Evolutionary conservation across 2,329 filamentous ascomycete species (phyloP), one percentile per base, ranked within the genome.

Genomic region (Penicillium verrucosum): DNA sequence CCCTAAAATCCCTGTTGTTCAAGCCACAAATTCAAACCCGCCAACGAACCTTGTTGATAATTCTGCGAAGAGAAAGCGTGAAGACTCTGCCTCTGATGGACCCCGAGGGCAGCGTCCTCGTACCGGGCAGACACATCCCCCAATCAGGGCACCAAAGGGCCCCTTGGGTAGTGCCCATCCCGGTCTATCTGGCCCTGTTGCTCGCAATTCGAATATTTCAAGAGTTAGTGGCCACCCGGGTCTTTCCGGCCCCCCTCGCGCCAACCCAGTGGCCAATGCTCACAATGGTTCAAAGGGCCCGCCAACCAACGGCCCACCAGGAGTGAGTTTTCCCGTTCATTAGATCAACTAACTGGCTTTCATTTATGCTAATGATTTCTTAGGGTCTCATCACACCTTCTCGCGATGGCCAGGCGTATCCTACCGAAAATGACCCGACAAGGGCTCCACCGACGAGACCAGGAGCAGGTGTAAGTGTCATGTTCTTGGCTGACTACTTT

Each of bases 371-470:
- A 62, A 70, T 47, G 25, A 52, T 23, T 34, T 56, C 29, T n/a
- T 57, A 76, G 74, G 71, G 68, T 42, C 64, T 77, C 61, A 69
- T 76, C 47, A 72, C 70, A 53, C 75, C 74, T n/a, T 75, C 74
- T 34, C 72, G 73, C 46, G 67, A 75, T 51, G 67, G 67, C 16
- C 71, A 71, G 25, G 68, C 68, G 3, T 70, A 69, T 60, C 61
- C 64, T 11, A 60, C 66, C 69, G 11, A 54, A 59, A 60, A 61
- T n/a, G 57, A 60, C 34, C 30, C 61, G 21, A 16, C 62, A 18
- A 44, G 58, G 30, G 55, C 56, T n/a, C 56, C 64, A 10, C 58
- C 57, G n/a, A 36, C 55, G 18, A 61, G 58, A 43, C 43, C 63
- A 25, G 58, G 47, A 42, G 49, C 57, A 32, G 56, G 63, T 52